Conservation (phyloP, 129 eudicot genomes). For the Scalesia atractyloides region DNA sequence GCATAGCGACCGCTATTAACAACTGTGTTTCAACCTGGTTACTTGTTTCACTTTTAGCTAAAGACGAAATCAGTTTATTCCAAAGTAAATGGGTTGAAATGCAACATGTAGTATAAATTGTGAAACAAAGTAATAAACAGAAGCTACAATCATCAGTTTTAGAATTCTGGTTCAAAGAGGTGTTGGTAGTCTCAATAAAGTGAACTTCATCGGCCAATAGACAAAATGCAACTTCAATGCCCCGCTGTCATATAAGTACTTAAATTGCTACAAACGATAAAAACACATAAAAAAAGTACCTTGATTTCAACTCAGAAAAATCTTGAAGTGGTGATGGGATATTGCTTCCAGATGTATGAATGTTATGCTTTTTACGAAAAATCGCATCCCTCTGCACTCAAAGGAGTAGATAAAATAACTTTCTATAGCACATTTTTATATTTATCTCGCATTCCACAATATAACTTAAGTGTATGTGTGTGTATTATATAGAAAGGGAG, state of each 20-base stretch:
- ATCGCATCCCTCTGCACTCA: constrained; percentile 68
- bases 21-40: too few relatives aligned
- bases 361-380: constrained; percentile 68
- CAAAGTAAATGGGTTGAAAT: background rate
- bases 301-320: constrained; percentile 65
- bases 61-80: background rate
- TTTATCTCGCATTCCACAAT: constrained; percentile 14
- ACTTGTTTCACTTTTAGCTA: background rate
- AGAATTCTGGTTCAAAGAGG: background rate
- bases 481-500: background rate
- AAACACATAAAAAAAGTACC: constrained; percentile 45
- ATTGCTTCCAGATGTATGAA: constrained; percentile 77
- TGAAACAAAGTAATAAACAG: background rate
- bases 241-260: constrained; percentile 14
- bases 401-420: background rate
- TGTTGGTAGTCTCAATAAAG: background rate
- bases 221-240: background rate
- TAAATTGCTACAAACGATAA: background rate
- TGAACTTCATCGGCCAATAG: constrained; percentile 8
- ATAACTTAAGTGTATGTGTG: background rate
- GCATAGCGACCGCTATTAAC: too few relatives aligned
- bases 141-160: background rate
- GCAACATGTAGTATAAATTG: background rate
- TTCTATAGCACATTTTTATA: background rate
- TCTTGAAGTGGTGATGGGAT: constrained; percentile 84